A percentile compares a stretch with the other conserved stretches of the same genome.
Conservation (phyloP, 2,329 filamentous ascomycete species). For the Fusarium hostae region DNA sequence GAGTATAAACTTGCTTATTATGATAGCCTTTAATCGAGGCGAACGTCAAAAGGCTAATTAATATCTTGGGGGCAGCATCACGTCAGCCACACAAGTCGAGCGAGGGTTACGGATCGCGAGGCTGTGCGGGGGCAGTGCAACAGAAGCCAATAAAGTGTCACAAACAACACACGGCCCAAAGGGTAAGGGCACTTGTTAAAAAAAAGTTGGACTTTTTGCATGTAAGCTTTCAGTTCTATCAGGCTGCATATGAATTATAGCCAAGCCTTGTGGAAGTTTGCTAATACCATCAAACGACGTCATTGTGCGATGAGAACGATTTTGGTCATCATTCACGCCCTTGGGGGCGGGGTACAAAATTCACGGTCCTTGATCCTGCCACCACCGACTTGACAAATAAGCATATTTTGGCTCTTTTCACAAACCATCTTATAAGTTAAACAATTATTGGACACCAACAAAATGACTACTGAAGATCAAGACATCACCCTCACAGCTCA, state of each 20-base stretch:
- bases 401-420: neutral
- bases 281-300: neutral
- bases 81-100: slow-evolving; percentile 2
- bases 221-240: neutral
- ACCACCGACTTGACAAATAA: neutral
- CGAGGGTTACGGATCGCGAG: neutral
- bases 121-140: slow-evolving; percentile 1
- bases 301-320: neutral
- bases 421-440: neutral
- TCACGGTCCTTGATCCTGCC: neutral
- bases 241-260: neutral
- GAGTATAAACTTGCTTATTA: rapidly evolving
- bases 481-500: slow-evolving; percentile 43
- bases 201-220: neutral
- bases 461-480: neutral
- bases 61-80: neutral
- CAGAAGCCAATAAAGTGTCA: neutral
- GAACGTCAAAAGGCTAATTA: no score
- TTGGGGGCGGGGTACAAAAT: slow-evolving; percentile 18
- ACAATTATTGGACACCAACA: rapidly evolving
- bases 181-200: rapidly evolving
- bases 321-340: slow-evolving; percentile 9
- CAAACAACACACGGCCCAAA: no score
- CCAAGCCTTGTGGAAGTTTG: neutral
- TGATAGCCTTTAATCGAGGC: neutral